Evolutionary conservation across 257 asterid species (phyloP).

Genomic region (Solanum medicagineum): DNA sequence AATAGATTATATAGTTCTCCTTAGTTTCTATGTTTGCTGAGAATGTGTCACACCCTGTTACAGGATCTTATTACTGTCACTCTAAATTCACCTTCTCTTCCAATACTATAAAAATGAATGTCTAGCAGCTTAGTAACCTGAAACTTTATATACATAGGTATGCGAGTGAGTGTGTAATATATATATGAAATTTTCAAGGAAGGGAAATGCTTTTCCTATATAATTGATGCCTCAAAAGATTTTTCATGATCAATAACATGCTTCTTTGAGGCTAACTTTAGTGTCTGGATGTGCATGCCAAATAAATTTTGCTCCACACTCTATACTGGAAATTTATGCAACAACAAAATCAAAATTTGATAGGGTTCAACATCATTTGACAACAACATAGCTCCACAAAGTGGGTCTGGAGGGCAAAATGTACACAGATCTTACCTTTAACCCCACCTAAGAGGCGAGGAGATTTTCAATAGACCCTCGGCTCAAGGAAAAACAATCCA

Average conservation of each 20-base stretch:
- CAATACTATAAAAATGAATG: neutral
- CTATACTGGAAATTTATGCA: neutral
- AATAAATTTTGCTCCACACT: neutral
- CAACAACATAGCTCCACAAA: neutral
- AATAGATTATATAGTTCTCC: neutral
- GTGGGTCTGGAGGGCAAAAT: neutral
- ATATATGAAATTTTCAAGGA: neutral
- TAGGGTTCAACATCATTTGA: neutral
- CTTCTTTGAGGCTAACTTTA: neutral
- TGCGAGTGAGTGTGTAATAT: neutral
- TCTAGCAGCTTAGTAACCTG: neutral
- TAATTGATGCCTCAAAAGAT: neutral
- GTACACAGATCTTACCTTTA: neutral
- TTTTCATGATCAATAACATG: neutral
- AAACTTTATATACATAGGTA: neutral
- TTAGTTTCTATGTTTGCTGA: neutral
- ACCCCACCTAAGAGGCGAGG: neutral
- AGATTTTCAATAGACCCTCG: neutral
- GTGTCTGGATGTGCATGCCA: neutral
- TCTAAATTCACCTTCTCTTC: neutral
- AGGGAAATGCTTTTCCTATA: neutral
- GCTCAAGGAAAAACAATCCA: neutral
- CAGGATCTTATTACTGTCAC: neutral
- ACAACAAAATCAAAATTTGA: neutral
- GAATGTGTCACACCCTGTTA: neutral